Evolutionary conservation across 495 filamentous ascomycete species (phyloP).

Genomic region (Annulohypoxylon moriforme): DNA sequence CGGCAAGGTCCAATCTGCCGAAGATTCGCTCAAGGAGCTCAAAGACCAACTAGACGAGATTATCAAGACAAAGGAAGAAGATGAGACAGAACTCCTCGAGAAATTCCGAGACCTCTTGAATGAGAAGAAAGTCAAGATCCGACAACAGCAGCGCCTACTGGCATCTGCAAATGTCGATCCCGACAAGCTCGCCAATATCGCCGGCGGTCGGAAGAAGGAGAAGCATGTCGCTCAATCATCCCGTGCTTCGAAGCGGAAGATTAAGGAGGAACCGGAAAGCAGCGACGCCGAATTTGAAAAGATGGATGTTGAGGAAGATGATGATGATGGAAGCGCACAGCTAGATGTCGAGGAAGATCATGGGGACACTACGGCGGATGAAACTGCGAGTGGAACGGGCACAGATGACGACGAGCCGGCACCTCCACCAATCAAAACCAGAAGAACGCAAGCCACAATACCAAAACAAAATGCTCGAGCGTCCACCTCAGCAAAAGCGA

Average conservation of each 20-base stretch:
- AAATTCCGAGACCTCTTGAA: conserved; percentile 81
- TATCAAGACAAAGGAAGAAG: conserved; percentile 69
- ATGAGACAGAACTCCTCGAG: conserved; percentile 76
- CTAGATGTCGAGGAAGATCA: conserved; percentile 47
- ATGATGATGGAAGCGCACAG: conserved; percentile 18
- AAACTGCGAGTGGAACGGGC: conserved; percentile 57
- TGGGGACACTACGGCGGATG: conserved; percentile 56
- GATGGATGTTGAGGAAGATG: conserved; percentile 69
- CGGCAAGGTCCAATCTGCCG: conserved; percentile 62
- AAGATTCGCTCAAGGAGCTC: conserved; percentile 58
- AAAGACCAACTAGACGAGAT: conserved; percentile 71
- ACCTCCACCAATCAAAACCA: conserved; percentile 33
- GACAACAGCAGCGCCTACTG: conserved; percentile 80
- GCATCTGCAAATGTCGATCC: conserved; percentile 68
- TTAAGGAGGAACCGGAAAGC: conserved; percentile 56
- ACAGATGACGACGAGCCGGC: conserved; percentile 58
- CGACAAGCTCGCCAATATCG: conserved; percentile 46
- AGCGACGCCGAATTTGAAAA: conserved; percentile 65
- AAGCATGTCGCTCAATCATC: conserved; percentile 48
- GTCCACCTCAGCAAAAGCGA: conserved; percentile 41
- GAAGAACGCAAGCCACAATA: conserved; percentile 26
- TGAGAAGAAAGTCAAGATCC: conserved; percentile 90
- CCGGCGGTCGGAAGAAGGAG: conserved; percentile 25
- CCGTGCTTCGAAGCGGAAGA: conserved; percentile 63
- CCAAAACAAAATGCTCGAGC: conserved; percentile 30